Base-by-base conservation (phyloP, 139 green algal genomes). In the Nannochloris sp. region DNA sequence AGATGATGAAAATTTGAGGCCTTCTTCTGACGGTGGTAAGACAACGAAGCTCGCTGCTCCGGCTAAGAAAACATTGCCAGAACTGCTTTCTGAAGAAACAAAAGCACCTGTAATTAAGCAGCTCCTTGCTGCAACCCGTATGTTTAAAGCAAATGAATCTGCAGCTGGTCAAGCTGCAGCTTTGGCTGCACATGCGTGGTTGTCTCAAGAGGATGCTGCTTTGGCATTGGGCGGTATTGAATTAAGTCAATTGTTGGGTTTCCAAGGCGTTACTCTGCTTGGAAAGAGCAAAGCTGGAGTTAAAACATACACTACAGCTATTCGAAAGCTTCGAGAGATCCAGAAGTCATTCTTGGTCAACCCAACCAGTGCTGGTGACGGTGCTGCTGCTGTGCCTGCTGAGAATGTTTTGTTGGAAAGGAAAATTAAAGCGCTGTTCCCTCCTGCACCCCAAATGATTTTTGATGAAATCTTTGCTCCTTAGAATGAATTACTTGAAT, bases 111-210 rank as follows among this genome's bases (percentile, higher is more conserved):
- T 62, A 15, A 35, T 62, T 9, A 62, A 62, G 54, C 7, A 37
- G 54, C 7, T 62, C 34, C 15, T 62, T 51, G n/a, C 54, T 51
- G 54, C 54, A 51, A 35, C 54, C 44, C 44, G 46, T 25, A 51
- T 31, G 44, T 13, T 15, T 13, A 34, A 30, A 35, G 12, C 46
- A 10, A 15, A 62, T 15, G 54, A 62, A 51, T 15, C 13, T 13
- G 19, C 30, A 13, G 54, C 54, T 51, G 54, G 14, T 34, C 6
- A 8, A 9, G 13, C 54, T 7, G 54, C 54, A 25, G 7, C 34
- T 15, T 47, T 62, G 12, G 54, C 54, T 25, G 19, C 7, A 9
- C 9, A 13, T 7, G 12, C 54, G 15, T 62, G 25, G 7, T 15
- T 24, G 54, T n/a, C 24, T 37, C n/a, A n/a, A n/a, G 54, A 35